phyloP scores from a whole-genome alignment of 768 basidiomycete genomes.

The Boletus eberwhitei region DNA sequence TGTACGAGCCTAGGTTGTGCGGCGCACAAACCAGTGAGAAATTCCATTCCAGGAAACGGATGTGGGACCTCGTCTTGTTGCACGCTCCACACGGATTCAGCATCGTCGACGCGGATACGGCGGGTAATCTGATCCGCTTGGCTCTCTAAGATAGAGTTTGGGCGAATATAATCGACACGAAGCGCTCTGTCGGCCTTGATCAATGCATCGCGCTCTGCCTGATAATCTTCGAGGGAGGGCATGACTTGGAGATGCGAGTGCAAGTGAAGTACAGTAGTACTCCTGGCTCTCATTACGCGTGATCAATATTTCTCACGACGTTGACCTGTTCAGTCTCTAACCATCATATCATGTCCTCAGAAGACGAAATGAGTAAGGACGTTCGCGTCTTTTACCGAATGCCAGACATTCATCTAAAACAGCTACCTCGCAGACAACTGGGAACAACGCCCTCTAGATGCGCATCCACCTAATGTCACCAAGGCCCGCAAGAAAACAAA shows the following conservation, averaged over 20 bases:
- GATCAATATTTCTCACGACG: slow-evolving; percentile 1
- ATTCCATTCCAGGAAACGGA: slow-evolving; percentile 77
- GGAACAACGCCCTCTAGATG: slow-evolving; percentile 9
- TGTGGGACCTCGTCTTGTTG: slow-evolving; percentile 54
- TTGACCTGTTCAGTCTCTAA: slow-evolving; percentile 6
- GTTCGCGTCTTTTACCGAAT: neutral
- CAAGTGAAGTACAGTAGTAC: neutral
- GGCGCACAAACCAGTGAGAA: slow-evolving; percentile 53
- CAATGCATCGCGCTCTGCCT: slow-evolving; percentile 26
- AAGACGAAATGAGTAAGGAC: slow-evolving; percentile 32
- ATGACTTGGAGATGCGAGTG: neutral
- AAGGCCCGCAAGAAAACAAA: slow-evolving; percentile 24
- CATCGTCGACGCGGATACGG: slow-evolving; percentile 52
- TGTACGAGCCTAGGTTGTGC: neutral
- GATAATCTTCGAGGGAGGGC: slow-evolving; percentile 19
- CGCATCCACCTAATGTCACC: slow-evolving; percentile 6
- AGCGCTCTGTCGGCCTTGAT: slow-evolving; percentile 44
- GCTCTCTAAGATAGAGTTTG: slow-evolving; percentile 37
- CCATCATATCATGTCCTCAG: slow-evolving; percentile 31
- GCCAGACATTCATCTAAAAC: slow-evolving; percentile 24
- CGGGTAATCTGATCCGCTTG: slow-evolving; percentile 58
- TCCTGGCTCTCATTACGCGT: neutral
- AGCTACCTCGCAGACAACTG: slow-evolving; percentile 23
- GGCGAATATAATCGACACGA: slow-evolving; percentile 43
- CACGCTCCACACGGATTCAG: slow-evolving; percentile 53